Conservation (phyloP, 1,284 basidiomycete genomes). For the Golubevia pallescens region DNA sequence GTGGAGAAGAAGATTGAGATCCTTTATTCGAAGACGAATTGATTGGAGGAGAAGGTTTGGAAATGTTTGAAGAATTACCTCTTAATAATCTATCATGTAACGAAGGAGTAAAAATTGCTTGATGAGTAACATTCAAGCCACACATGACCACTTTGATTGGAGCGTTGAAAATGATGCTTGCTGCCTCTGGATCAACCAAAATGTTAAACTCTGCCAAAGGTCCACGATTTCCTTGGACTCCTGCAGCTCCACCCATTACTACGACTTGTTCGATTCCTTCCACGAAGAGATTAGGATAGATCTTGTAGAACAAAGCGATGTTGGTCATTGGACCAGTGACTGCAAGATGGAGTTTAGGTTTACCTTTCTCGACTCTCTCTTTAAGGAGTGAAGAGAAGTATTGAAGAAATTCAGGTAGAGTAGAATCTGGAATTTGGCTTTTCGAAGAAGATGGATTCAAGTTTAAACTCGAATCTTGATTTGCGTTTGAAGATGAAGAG, state of each 20-base stretch:
- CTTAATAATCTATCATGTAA: constrained; percentile 11
- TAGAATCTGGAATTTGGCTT: too few relatives aligned
- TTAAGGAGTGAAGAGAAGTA: too few relatives aligned
- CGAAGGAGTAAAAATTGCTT: constrained; percentile 37
- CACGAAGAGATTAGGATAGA: constrained; percentile 28
- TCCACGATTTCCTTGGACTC: constrained; percentile 36
- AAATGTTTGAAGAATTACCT: neutral
- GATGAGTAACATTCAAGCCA: constrained; percentile 53
- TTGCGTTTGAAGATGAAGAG: neutral
- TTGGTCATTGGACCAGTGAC: constrained; percentile 55
- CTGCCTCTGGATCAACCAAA: constrained; percentile 51
- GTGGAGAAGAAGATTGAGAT: constrained; percentile 1
- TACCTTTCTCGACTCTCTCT: constrained; percentile 4
- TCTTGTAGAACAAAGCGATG: constrained; percentile 40
- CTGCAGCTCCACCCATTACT: constrained; percentile 49
- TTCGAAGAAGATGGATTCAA: neutral
- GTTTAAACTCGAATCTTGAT: neutral
- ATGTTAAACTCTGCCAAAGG: constrained; percentile 46
- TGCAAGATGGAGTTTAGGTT: constrained; percentile 30
- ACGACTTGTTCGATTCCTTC: constrained; percentile 42
- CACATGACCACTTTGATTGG: constrained; percentile 47
- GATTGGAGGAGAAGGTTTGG: constrained; percentile 11
- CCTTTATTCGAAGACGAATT: constrained; percentile 12
- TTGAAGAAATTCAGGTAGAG: too few relatives aligned
- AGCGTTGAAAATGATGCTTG: constrained; percentile 41